phyloP scores from a whole-genome alignment of 495 filamentous ascomycete species.

The Penicillium daleae region DNA sequence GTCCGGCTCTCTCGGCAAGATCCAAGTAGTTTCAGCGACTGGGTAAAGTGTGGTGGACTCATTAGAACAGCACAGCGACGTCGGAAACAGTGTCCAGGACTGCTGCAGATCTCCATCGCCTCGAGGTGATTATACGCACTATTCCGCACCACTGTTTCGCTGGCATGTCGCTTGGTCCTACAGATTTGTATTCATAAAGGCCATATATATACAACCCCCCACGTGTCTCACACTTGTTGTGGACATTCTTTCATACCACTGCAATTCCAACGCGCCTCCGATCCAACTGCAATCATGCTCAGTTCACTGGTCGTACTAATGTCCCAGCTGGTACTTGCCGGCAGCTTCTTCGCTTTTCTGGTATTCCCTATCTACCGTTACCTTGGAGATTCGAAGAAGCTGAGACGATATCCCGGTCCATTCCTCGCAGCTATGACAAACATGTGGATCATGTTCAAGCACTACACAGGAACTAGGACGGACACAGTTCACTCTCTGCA shows the following conservation, averaged over 20 bases:
- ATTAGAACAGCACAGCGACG: not conserved
- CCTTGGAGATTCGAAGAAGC: not conserved
- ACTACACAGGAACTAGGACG: slow-evolving; percentile 11
- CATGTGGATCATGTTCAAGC: not conserved
- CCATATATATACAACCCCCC: not conserved
- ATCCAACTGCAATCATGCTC: slow-evolving; percentile 3
- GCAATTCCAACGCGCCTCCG: not conserved
- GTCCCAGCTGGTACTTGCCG: not conserved
- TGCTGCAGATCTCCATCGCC: not conserved
- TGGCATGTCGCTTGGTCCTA: not conserved
- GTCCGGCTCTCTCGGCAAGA: not conserved
- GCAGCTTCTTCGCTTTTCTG: not conserved
- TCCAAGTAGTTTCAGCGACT: slow-evolving; percentile 1
- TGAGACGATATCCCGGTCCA: not conserved
- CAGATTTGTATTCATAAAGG: not conserved
- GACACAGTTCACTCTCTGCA: slow-evolving; percentile 37
- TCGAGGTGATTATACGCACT: slow-evolving; percentile 1
- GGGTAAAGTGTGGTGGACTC: not conserved
- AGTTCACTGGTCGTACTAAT: not conserved
- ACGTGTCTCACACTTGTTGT: not conserved
- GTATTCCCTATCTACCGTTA: slow-evolving; percentile 1
- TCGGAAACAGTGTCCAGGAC: not conserved
- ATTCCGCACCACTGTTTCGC: not conserved
- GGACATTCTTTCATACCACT: not conserved
- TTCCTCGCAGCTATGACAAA: not conserved